Conservation (phyloP, 257 asterid genomes). For the Forsythia viridissima region DNA sequence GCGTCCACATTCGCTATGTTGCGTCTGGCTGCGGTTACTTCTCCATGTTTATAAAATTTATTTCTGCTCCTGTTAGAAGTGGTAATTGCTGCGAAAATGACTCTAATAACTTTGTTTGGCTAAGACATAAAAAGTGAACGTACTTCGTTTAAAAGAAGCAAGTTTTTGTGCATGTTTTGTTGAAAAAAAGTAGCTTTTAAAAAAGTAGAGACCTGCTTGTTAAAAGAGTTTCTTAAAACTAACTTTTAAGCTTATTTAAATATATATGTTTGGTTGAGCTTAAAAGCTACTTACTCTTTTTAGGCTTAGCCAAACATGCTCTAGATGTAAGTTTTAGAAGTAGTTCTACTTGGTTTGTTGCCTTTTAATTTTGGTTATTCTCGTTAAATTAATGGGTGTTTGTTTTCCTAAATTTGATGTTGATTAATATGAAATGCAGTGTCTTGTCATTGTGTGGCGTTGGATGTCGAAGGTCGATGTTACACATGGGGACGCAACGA, state of each 20-base stretch:
- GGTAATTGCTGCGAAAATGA: not conserved
- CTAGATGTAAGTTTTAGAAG: not conserved
- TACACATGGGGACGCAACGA: slow-evolving; percentile 98
- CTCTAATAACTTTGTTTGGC: not conserved
- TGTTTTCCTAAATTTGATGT: slow-evolving; percentile 11
- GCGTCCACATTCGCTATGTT: slow-evolving; percentile 74
- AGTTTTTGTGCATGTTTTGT: not conserved
- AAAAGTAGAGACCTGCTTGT: not conserved
- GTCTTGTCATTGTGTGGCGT: slow-evolving; percentile 91
- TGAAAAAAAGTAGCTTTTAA: too few relatives aligned
- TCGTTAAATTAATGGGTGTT: not conserved
- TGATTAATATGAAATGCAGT: slow-evolving; percentile 45
- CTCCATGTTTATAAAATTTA: not conserved
- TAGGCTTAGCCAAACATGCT: not conserved
- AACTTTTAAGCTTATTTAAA: not conserved
- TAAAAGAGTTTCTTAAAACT: not conserved
- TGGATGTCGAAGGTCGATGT: slow-evolving; percentile 93
- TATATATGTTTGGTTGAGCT: not conserved
- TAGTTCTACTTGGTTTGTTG: slow-evolving; percentile 14
- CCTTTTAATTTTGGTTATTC: not conserved
- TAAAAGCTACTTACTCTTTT: not conserved
- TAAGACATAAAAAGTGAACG: not conserved
- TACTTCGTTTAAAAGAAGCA: not conserved
- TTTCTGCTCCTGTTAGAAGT: not conserved
- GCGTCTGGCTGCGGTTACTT: slow-evolving; percentile 78